These are phyloP conservation scores for Westerdykella ornata DNA, from an alignment of 2,329 filamentous ascomycete species.

Conservation along the genomic window DNA sequence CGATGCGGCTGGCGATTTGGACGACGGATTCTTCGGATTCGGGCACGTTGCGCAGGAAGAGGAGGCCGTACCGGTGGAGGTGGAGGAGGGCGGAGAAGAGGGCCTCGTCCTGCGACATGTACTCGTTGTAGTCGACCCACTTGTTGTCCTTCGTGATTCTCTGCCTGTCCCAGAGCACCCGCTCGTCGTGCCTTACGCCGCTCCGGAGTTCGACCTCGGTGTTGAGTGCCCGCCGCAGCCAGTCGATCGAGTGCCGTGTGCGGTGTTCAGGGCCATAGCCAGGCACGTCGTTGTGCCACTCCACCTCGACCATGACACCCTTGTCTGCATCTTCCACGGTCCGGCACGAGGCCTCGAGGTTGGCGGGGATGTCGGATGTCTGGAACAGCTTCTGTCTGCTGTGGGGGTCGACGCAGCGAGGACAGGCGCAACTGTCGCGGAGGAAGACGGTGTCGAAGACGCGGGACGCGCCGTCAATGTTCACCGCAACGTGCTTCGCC, in stretches of 20 bases:
- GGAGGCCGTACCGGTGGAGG: slow-evolving; percentile 61
- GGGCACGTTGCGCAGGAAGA: slow-evolving; percentile 72
- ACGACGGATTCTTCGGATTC: slow-evolving; percentile 59
- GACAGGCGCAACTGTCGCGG: slow-evolving; percentile 54
- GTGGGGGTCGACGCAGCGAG: slow-evolving; percentile 51
- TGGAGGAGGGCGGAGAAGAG: slow-evolving; percentile 58
- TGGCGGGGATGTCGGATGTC: slow-evolving; percentile 55
- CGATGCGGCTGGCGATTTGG: slow-evolving; percentile 64
- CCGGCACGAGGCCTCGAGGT: slow-evolving; percentile 33
- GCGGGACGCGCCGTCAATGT: slow-evolving; percentile 26
- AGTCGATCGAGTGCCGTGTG: slow-evolving; percentile 36
- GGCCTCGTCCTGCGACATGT: slow-evolving; percentile 54
- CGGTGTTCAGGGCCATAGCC: slow-evolving; percentile 39
- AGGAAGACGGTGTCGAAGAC: slow-evolving; percentile 38
- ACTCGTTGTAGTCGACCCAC: slow-evolving; percentile 63
- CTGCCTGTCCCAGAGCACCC: slow-evolving; percentile 43
- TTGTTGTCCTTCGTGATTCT: slow-evolving; percentile 46
- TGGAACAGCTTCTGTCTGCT: slow-evolving; percentile 60
- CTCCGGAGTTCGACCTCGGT: slow-evolving; percentile 27
- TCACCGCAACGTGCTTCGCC: slow-evolving; percentile 25
- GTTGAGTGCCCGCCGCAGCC: slow-evolving; percentile 26
- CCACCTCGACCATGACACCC: slow-evolving; percentile 47
- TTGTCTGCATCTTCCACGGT: slow-evolving; percentile 33
- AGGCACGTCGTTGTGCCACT: slow-evolving; percentile 55
- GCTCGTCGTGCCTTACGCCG: slow-evolving; percentile 30